Evolutionary conservation across 257 asterid genomes (phyloP).

Genomic region (Fraxinus anomala): DNA sequence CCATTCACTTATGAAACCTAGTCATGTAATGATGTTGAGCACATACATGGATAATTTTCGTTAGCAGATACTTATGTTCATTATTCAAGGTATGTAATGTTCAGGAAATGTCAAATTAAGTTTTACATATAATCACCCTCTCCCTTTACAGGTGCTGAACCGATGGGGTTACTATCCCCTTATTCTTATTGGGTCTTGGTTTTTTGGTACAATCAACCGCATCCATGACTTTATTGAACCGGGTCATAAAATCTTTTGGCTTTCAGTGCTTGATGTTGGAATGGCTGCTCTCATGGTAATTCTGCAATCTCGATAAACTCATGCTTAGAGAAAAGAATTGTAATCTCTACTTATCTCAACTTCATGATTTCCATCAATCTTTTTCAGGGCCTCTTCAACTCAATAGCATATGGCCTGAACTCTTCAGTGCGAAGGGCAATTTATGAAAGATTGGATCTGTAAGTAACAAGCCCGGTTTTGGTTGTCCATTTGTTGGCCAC

Average conservation of each 20-base stretch:
- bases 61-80: neutral
- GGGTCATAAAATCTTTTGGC: slow-evolving; percentile 90
- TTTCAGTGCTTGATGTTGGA: slow-evolving; percentile 92
- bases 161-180: slow-evolving; percentile 99
- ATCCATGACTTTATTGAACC: slow-evolving; percentile 93
- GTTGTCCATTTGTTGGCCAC: neutral
- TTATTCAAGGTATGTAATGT: neutral
- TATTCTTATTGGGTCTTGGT: slow-evolving; percentile 95
- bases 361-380: slow-evolving; percentile 12
- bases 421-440: slow-evolving; percentile 88
- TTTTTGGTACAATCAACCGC: slow-evolving; percentile 93
- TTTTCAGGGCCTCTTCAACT: slow-evolving; percentile 87
- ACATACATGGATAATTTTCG: neutral
- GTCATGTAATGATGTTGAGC: neutral
- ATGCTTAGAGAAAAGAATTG: neutral
- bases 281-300: slow-evolving; percentile 96
- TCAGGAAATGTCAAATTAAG: neutral
- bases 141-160: slow-evolving; percentile 65
- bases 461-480: slow-evolving; percentile 36
- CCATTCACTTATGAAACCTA: slow-evolving; percentile 16
- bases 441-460: slow-evolving; percentile 87
- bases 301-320: neutral
- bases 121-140: slow-evolving; percentile 3
- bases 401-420: slow-evolving; percentile 94
- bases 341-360: slow-evolving; percentile 8